Base-by-base conservation (phyloP, 148 eudicot species). In the Amaranthus hypochondriacus region DNA sequence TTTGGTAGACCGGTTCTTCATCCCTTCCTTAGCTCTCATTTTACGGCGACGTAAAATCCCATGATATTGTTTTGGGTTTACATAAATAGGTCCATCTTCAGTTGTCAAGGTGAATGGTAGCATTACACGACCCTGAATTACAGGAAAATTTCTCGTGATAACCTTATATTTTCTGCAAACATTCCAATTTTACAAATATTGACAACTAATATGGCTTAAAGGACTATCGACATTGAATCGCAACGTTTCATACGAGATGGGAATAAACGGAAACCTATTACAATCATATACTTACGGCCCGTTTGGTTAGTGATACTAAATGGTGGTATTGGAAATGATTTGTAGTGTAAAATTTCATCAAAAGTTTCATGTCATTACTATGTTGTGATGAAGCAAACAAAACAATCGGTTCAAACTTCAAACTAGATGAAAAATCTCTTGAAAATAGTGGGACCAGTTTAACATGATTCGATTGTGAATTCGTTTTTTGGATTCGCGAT, bases 61-160 rank as follows among this genome's bases (percentile, higher is more conserved):
- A 86, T 87, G 84, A 79, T 89, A 90, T 70, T 90, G 96, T 80
- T 90, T 90, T 9, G 92, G 87, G 73, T 90, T 90, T 8, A 90
- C 96, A 62, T 85, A 89, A 56, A 85, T 75, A 39, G 87, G 88
- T 50, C 89, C 96, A 52, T 89, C 92, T 75, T 89, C 88, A 57
- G 84, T 72, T 72, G 84, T 74, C 71, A 88, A 54, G 66, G 82
- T 80, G 79, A 86, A 72, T 46, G 94, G 94, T 7, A 86, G 83
- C 90, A 88, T 87, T 47, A 88, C 67, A 13, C 86, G 88, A 15
- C 88, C 93, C 96, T 90, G 76, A 56, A 78, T 73, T 44, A 49
- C 5, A 65, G 46, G 7, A 42, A 39, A 9, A 39, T 12, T 9
- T 8, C 7, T 10, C 51, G 50, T 42, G 18, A n/a, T 3, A 73